These are phyloP conservation scores for Ophiostoma tasmaniense DNA, from an alignment of 2,329 filamentous ascomycete species.

Conservation along the genomic window DNA sequence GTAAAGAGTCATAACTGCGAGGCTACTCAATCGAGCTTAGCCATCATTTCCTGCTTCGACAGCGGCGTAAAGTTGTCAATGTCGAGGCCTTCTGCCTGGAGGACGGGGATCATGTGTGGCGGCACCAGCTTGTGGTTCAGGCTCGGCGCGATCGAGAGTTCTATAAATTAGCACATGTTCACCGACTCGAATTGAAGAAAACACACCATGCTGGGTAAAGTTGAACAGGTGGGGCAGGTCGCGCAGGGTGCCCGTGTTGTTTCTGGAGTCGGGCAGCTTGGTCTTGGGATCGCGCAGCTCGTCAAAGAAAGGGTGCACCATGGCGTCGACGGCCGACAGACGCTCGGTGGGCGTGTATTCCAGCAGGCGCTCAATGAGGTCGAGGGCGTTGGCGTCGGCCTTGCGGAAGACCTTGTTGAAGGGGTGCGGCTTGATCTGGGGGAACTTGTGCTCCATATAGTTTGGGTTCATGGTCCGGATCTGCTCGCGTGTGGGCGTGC, in stretches of 20 bases:
- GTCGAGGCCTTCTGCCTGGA: slow-evolving; percentile 73
- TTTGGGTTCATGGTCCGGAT: slow-evolving; percentile 99
- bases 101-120: slow-evolving; percentile 63
- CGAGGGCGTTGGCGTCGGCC: slow-evolving; percentile 85
- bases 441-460: slow-evolving; percentile 99
- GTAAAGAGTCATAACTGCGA: not conserved
- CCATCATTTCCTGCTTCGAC: slow-evolving; percentile 93
- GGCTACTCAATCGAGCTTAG: slow-evolving; percentile 74
- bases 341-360: slow-evolving; percentile 98
- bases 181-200: no score
- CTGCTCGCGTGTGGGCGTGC: slow-evolving; percentile 92
- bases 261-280: slow-evolving; percentile 86
- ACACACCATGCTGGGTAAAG: slow-evolving; percentile 80
- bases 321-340: slow-evolving; percentile 84
- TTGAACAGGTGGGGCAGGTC: slow-evolving; percentile 86
- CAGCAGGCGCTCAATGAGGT: slow-evolving; percentile 84
- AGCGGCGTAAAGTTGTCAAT: slow-evolving; percentile 90
- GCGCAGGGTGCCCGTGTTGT: slow-evolving; percentile 68
- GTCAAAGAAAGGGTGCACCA: slow-evolving; percentile 98
- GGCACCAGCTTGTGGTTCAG: slow-evolving; percentile 87
- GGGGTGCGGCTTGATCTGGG: slow-evolving; percentile 97
- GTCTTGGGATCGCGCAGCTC: slow-evolving; percentile 89
- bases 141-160: slow-evolving; percentile 88
- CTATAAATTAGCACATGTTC: slow-evolving; percentile 32
- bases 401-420: slow-evolving; percentile 99